Evolutionary conservation across 176 grass and related monocot genomes (phyloP).

Genomic region (Avena atlantica): DNA sequence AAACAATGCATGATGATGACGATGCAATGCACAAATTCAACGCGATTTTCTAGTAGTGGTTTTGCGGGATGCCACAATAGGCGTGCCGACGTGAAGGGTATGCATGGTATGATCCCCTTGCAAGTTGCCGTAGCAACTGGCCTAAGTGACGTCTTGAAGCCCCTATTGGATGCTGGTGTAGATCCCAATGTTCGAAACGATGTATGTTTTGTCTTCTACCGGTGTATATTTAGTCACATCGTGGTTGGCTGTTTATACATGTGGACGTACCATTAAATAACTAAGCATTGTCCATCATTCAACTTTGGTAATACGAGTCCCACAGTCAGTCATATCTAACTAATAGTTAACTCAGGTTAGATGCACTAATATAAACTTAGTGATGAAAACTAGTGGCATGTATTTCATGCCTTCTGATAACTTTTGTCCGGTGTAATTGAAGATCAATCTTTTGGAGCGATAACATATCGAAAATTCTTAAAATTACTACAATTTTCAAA

Average conservation of each 20-base stretch:
- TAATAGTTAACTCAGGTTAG: background rate
- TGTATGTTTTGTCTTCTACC: background rate
- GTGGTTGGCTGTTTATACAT: background rate
- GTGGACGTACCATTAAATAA: background rate
- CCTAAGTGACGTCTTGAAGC: background rate
- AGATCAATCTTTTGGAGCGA: background rate
- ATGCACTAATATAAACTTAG: background rate
- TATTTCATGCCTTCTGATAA: background rate
- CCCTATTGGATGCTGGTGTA: background rate
- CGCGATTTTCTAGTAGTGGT: too few relatives aligned
- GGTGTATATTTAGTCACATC: background rate
- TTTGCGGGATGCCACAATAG: too few relatives aligned
- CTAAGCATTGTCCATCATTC: background rate
- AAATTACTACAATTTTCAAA: background rate
- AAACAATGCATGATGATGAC: too few relatives aligned
- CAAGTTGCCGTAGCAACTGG: background rate
- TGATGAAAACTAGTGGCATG: background rate
- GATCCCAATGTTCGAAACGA: background rate
- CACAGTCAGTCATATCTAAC: background rate
- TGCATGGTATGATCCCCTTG: background rate
- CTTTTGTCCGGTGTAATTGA: background rate
- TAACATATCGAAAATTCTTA: background rate
- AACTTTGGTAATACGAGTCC: background rate
- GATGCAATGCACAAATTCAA: too few relatives aligned
- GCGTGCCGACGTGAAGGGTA: background rate